Evolutionary conservation across 2,329 filamentous ascomycete species (phyloP).

Genomic region (Aureobasidium vineae): DNA sequence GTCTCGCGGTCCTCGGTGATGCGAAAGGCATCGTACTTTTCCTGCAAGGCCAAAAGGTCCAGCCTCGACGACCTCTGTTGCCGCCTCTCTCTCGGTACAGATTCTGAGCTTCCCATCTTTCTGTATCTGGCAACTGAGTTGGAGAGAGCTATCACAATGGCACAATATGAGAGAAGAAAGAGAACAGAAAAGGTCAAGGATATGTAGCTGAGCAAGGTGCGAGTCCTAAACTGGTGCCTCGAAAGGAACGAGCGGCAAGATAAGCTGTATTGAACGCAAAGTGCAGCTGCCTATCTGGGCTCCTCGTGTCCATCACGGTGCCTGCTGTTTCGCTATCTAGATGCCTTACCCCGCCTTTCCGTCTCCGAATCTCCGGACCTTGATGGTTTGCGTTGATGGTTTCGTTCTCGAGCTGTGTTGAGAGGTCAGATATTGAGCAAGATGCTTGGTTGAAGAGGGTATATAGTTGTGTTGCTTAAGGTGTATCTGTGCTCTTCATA

Average conservation of each 20-base stretch:
- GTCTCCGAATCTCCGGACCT: background rate
- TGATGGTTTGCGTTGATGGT: no score
- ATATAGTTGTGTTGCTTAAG: no score
- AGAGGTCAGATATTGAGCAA: no score
- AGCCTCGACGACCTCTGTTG: background rate
- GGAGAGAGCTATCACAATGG: background rate
- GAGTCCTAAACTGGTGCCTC: background rate
- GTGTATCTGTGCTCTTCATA: no score
- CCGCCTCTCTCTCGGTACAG: constrained; percentile 14
- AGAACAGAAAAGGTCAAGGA: background rate
- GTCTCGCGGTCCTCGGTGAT: constrained; percentile 32
- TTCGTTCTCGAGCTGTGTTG: no score
- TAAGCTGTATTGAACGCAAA: background rate
- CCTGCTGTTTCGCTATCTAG: background rate
- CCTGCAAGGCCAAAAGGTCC: constrained; percentile 25
- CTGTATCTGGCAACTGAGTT: background rate
- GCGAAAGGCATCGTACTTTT: constrained; percentile 39
- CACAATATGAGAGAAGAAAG: background rate
- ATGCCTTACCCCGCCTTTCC: background rate
- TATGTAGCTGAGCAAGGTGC: background rate
- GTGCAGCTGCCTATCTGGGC: constrained; percentile 21
- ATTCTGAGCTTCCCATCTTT: constrained; percentile 22
- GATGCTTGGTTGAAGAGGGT: background rate
- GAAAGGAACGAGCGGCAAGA: background rate
- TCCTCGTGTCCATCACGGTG: constrained; percentile 6